Evolutionary conservation across 441 rosid species (phyloP), one percentile per base, ranked within the genome.

Genomic region (Iberis amara): DNA sequence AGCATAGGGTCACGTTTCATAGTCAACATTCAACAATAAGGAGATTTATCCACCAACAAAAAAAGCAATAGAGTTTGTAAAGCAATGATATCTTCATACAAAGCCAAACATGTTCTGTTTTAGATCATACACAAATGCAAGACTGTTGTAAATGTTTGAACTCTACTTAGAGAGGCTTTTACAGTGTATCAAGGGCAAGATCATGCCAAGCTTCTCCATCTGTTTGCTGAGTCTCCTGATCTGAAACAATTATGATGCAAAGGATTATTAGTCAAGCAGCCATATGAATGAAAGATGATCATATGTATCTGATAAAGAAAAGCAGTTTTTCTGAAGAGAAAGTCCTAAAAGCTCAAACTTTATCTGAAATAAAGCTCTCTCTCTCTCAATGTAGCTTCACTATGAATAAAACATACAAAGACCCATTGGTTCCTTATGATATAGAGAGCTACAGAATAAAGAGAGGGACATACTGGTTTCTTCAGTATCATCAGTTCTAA

Each of bases 181-280:
- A 83, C 43, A 72, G 85, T 47, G 79, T 73, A 40, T 76, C 77
- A 38, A 79, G 57, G 13, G 86, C 86, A 57, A 86, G 90, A 43
- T 89, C 97, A 55, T 68, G 90, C 97, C 97, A 89, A 42, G 73
- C 55, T 44, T 86, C 88, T 40, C 64, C 75, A 57, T 79, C 81
- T 38, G 41, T 71, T 38, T 69, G 90, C 45, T 80, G 90, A 75
- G 80, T 46, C 71, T 82, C 94, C 38, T 80, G 92, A 70, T 79
- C 94, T 88, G 72, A 43, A 64, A 68, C 49, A 53, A 30, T 7
- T 10, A 3, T 11, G 27, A 41, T 10, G 21, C 10, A 1, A 35
- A 2, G 3, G 24, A 35, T 11, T 35, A 38, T 58, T 58, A 24
- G 38, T 36, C n/a, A 35, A 23, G 33, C 14, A 37, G 38, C 8